These are phyloP conservation scores for Apiotrichum montevideense DNA, from an alignment of 1,284 basidiomycete genomes.

Conservation along the genomic window DNA sequence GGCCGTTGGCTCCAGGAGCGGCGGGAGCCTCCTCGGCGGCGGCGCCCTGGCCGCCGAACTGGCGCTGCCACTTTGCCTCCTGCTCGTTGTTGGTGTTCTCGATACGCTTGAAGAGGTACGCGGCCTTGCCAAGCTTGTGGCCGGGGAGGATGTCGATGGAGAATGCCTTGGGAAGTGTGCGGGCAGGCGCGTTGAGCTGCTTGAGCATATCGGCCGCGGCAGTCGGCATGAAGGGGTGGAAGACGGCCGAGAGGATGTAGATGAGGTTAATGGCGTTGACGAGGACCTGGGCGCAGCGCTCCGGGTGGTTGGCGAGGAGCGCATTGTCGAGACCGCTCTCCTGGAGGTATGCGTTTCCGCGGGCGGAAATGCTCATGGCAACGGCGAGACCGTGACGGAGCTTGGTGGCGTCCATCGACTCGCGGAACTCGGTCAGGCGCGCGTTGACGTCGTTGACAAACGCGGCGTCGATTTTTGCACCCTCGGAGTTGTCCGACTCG, in stretches of 20 bases:
- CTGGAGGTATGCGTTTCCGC: conserved; percentile 93
- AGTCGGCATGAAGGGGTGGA: conserved; percentile 95
- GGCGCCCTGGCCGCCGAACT: conserved; percentile 63
- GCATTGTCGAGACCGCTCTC: conserved; percentile 87
- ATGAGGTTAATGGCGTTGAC: conserved; percentile 89
- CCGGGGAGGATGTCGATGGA: conserved; percentile 79
- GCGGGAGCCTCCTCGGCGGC: conserved; percentile 41
- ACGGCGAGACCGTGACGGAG: conserved; percentile 78
- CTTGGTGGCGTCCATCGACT: conserved; percentile 87
- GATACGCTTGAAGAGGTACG: conserved; percentile 89
- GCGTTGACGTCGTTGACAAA: conserved; percentile 73
- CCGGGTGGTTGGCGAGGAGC: conserved; percentile 71
- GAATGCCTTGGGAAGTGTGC: conserved; percentile 63
- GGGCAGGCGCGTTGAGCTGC: conserved; percentile 85
- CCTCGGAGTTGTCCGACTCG: conserved; percentile 35
- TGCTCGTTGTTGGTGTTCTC: conserved; percentile 65
- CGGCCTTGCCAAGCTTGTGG: conserved; percentile 78
- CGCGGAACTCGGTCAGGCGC: conserved; percentile 73
- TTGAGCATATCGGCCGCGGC: conserved; percentile 73
- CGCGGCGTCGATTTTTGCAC: conserved; percentile 59
- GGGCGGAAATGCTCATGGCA: conserved; percentile 82
- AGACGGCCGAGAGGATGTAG: conserved; percentile 75
- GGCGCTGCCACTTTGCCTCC: conserved; percentile 72
- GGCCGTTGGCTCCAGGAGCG: conserved; percentile 15
- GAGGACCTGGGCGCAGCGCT: conserved; percentile 82